Percentiles rank a stretch among this genome's conserved stretches.
Conservation (phyloP, 2,329 filamentous ascomycete genomes). For the Chaetothyriales sp. region DNA sequence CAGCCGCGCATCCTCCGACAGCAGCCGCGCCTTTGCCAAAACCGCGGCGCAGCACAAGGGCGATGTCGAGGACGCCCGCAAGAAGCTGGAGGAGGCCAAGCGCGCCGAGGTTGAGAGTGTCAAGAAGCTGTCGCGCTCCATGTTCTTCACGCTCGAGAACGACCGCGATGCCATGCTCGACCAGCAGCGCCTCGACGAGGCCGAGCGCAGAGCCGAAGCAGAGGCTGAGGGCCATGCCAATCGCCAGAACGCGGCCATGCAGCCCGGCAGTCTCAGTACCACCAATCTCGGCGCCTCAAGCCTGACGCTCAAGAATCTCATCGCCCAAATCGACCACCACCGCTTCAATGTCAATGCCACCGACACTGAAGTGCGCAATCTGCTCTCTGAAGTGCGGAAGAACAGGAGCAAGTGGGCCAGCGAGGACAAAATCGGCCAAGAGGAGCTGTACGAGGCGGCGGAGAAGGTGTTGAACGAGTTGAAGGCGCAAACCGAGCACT, state of each 20-base stretch:
- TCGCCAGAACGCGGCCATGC: conserved; percentile 41
- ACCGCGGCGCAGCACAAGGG: conserved; percentile 49
- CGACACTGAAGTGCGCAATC: conserved; percentile 75
- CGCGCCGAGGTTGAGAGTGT: conserved; percentile 81
- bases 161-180: conserved; percentile 94
- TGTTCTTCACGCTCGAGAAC: conserved; percentile 91
- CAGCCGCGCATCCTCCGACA: conserved; percentile 32
- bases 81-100: conserved; percentile 83
- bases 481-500: conserved; percentile 94
- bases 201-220: conserved; percentile 87
- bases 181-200: conserved; percentile 91
- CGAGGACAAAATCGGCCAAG: conserved; percentile 92
- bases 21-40: conserved; percentile 40
- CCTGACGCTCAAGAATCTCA: conserved; percentile 90
- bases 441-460: conserved; percentile 90
- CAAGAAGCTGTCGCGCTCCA: conserved; percentile 77
- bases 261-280: conserved; percentile 80
- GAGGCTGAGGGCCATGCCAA: conserved; percentile 60
- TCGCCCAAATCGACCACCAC: conserved; percentile 87
- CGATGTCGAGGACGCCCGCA: conserved; percentile 74
- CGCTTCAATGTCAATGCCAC: conserved; percentile 80
- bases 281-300: conserved; percentile 93
- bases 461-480: conserved; percentile 96
- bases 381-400: conserved; percentile 96
- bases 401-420: conserved; percentile 98